Base-by-base conservation (phyloP, 768 basidiomycete species). In the Vararia minispora region DNA sequence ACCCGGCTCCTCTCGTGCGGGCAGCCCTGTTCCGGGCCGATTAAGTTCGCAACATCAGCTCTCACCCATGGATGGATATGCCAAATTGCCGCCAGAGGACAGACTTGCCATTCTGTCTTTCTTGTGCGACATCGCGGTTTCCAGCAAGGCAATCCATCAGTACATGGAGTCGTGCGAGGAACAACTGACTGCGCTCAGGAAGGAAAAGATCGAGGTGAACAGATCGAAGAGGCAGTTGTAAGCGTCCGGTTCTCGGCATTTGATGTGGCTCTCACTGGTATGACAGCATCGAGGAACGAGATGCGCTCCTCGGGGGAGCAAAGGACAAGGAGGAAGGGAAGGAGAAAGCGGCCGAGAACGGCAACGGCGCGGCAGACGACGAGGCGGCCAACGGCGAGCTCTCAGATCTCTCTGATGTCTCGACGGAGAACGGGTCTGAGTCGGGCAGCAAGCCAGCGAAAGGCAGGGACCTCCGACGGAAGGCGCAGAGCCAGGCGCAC, bases 131-230 rank as follows among this genome's bases (percentile, higher is more conserved):
- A 60, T 92, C 35, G 90, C 82, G 1, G 75, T 91, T 18, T 89
- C 91, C 17, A 90, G 87, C 59, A 94, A 90, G 60, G 71, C 77
- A 8, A 78, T 97, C 16, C 85, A 91, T 53, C 60, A 71, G 5
- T 85, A 88, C 51, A 84, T 98, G 75, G 95, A 99, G 51, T 72
- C 76, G 31, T 88, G 86, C 51, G 90, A 92, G 52, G 74, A 84
- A 49, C 79, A 84, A 46, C 58, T 99, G 45, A 98, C 95, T 7
- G 87, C 91, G 20, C 65, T 95, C 24, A 64, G 95, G 46, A 99
- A 98, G 60, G 88, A 94, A 58, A 86, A 92, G 58, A 90, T 92
- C 23, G 95, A 98, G 45, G 77, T 91, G 44, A 95, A 95, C 61
- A 72, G 92, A 42, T 66, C 80, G 51, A 83, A 83, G 62, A 92